These are phyloP conservation scores for Biancaea sappan DNA, from an alignment of 306 rosid species.

Conservation along the genomic window DNA sequence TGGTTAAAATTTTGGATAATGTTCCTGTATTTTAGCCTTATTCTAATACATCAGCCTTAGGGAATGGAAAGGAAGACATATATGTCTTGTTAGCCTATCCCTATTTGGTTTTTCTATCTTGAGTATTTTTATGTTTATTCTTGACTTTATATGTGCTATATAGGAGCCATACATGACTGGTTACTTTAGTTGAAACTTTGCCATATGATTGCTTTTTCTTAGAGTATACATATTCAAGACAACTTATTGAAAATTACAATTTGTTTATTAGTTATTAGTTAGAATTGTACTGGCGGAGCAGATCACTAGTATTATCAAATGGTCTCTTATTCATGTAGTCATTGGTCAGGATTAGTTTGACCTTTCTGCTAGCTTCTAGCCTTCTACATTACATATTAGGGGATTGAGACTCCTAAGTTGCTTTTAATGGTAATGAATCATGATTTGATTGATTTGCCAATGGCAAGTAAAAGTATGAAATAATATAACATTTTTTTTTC, in stretches of 20 bases:
- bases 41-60: background rate
- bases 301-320: conserved; percentile 5
- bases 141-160: background rate
- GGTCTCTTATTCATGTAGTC: background rate
- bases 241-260: conserved; percentile 14
- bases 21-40: background rate
- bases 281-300: background rate
- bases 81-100: background rate
- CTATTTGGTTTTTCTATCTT: background rate
- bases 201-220: background rate
- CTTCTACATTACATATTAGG: background rate
- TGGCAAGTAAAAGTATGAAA: background rate
- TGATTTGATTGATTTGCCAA: background rate
- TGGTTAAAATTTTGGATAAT: background rate
- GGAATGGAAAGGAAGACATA: background rate
- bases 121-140: background rate
- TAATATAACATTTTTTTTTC: background rate
- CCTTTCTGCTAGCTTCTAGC: background rate
- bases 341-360: background rate
- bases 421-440: background rate
- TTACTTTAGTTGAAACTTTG: background rate
- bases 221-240: background rate
- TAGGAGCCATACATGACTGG: background rate
- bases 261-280: conserved; percentile 17
- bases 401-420: background rate